Base-by-base conservation (phyloP, 2,329 filamentous ascomycete genomes). In the Bertia moriformis region DNA sequence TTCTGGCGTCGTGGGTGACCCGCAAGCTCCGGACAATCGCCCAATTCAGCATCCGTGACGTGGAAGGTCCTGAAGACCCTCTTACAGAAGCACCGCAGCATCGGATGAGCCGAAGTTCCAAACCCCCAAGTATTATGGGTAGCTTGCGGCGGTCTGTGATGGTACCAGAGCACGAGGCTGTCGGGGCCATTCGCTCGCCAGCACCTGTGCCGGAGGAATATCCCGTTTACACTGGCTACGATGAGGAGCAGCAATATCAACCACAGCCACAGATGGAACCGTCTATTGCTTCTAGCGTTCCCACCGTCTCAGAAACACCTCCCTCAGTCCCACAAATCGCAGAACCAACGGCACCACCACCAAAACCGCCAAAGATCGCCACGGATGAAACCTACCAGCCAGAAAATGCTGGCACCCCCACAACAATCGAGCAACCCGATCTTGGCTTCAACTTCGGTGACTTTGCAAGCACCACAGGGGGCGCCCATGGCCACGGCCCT, bases 1-100 rank as follows among this genome's bases (percentile, higher is more conserved):
- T 98, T 44, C 66, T 98, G n/a, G 91, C 86, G 0, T 85, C 82
- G 19, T 98, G 91, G 91, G 89, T 98, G 4, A 93, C 84, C 12
- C 77, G 89, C 40, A 98, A 95, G 63, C 79, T 98, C 74, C 82
- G 85, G 19, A 95, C 91, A 1, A 81, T 98, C 48, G 91, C 91
- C 4, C 91, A 98, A 51, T 98, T 96, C 60, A 85, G 84, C 46
- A 98, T 98, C 50, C 79, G 88, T 37, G 91, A 96, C 55, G 68
- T 81, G 38, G 85, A 93, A 42, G 71, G 72, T 2, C 62, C 56
- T 13, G 48, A 49, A 22, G 66, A 61, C 15, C 24, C n/a, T n/a
- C 17, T 35, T 10, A 15, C 10, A 12, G 32, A 35, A 10, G 15
- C 10, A 7, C 32, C 32, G 7, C 32, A 35, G 17, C 32, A 17